These are phyloP conservation scores for Cyclospora cayetanensis DNA, from an alignment of 169 alveolate species.

Conservation along the genomic window DNA sequence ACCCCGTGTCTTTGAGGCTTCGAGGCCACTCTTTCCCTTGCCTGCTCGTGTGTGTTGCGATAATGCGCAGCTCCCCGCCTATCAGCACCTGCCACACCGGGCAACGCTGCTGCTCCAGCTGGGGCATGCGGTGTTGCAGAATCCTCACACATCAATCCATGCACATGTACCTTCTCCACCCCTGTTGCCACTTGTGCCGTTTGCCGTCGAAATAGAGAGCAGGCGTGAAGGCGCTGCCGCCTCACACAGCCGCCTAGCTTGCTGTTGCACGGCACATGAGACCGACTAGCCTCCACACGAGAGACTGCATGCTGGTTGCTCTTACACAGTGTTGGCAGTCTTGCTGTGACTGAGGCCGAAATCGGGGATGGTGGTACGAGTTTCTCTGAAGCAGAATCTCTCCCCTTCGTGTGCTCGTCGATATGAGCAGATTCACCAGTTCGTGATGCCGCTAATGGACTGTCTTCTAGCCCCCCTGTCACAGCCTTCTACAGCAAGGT, in stretches of 20 bases:
- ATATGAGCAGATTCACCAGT: conserved; percentile 43
- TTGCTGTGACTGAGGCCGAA: no score
- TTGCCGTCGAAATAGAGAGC: no score
- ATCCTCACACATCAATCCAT: neutral
- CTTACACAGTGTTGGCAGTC: no score
- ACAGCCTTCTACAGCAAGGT: neutral
- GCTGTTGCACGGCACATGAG: no score
- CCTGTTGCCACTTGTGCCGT: no score
- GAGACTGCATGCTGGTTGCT: no score
- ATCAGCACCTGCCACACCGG: conserved; percentile 25
- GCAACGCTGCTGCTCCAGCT: conserved; percentile 34
- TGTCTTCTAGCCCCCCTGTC: conserved; percentile 8
- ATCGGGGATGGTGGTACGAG: no score
- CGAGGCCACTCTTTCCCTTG: neutral
- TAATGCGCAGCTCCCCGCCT: neutral
- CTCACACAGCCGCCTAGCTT: no score
- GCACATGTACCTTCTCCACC: neutral
- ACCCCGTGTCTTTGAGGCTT: neutral
- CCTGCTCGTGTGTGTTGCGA: neutral
- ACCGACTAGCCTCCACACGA: no score
- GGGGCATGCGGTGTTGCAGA: conserved; percentile 6
- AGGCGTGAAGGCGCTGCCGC: no score
- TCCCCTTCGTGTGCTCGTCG: neutral
- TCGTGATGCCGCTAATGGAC: conserved; percentile 17
- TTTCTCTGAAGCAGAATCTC: no score